phyloP scores from a whole-genome alignment of 306 rosid genomes.

The Styphnolobium japonicum region DNA sequence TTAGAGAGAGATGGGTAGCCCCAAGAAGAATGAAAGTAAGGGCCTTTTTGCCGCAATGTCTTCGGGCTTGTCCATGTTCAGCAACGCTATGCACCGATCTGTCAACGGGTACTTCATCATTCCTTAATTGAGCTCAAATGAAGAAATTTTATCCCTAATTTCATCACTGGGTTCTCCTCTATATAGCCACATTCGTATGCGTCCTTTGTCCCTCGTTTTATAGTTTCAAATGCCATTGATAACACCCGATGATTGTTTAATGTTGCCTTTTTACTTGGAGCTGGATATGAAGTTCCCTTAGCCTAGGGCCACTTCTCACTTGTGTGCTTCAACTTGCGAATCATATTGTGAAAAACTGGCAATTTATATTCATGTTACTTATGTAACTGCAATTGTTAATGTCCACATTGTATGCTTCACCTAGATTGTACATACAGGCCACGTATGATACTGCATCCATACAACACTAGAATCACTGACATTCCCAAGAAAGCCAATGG shows the following conservation, averaged over 20 bases:
- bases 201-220: background rate
- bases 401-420: background rate
- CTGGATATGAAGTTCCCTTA: background rate
- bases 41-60: conserved; percentile 76
- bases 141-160: background rate
- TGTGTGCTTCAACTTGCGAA: background rate
- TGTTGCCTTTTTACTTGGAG: background rate
- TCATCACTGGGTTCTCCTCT: background rate
- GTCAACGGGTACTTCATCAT: conserved; percentile 66
- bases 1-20: conserved; percentile 52
- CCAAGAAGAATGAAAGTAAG: conserved; percentile 46
- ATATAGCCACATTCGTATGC: background rate
- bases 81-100: conserved; percentile 91
- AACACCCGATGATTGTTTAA: background rate
- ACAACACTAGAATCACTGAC: background rate
- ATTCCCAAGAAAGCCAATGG: background rate
- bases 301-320: background rate
- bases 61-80: conserved; percentile 65
- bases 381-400: background rate
- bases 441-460: background rate
- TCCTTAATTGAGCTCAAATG: background rate
- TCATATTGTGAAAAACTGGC: background rate
- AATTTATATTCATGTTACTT: background rate
- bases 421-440: background rate
- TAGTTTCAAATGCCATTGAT: background rate